Conservation (phyloP, 2,329 filamentous ascomycete genomes). For the Paramyrothecium sp. region DNA sequence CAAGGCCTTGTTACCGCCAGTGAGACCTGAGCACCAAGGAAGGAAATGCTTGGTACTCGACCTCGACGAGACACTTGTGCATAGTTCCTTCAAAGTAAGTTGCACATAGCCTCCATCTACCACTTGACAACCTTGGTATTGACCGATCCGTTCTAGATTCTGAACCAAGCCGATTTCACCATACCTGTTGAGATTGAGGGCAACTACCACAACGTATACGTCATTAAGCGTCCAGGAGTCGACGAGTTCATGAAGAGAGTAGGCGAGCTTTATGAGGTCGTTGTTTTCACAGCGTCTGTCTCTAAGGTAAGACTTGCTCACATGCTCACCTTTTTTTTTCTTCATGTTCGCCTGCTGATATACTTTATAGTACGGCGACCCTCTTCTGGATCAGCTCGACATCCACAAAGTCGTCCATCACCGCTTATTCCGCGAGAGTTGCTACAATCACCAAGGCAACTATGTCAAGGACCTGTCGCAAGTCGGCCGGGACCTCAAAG, state of each 20-base stretch:
- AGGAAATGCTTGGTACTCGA: conserved; percentile 95
- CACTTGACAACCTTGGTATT: background rate
- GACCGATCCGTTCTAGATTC: conserved; percentile 59
- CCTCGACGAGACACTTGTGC: conserved; percentile 93
- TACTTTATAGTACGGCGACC: conserved; percentile 78
- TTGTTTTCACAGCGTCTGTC: conserved; percentile 97
- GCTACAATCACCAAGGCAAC: conserved; percentile 98
- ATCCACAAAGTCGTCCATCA: conserved; percentile 98
- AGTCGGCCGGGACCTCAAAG: conserved; percentile 89
- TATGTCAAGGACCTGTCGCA: conserved; percentile 99
- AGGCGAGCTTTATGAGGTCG: conserved; percentile 95
- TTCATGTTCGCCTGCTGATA: background rate
- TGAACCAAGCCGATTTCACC: conserved; percentile 97
- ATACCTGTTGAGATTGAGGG: conserved; percentile 99
- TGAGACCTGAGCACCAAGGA: conserved; percentile 75
- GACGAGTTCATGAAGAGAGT: conserved; percentile 99
- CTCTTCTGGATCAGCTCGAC: conserved; percentile 91
- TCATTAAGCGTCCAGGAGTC: conserved; percentile 98
- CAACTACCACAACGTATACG: conserved; percentile 98
- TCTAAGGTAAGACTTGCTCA: conserved; percentile 71
- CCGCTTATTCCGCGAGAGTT: conserved; percentile 94
- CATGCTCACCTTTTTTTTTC: conserved; percentile 16
- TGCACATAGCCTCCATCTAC: background rate
- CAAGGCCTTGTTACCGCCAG: conserved; percentile 78
- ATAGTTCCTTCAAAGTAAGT: conserved; percentile 95